Evolutionary conservation across 768 basidiomycete genomes (phyloP).

Genomic region (Mycena olivaceomarginata): DNA sequence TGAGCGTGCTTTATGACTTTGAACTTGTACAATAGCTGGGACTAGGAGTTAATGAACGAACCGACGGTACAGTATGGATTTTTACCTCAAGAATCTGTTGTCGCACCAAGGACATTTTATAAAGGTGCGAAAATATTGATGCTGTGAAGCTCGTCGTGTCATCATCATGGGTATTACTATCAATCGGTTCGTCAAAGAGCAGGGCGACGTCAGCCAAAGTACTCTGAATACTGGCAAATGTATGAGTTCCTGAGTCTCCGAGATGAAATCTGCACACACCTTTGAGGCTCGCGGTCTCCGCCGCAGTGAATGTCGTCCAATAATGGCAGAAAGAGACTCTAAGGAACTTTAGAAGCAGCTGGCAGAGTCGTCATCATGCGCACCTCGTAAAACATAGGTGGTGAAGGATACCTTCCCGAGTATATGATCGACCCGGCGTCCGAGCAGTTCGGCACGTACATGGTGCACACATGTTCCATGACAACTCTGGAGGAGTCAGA

Average conservation of each 20-base stretch:
- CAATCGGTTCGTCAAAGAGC: background rate
- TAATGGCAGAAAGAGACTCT: conserved; percentile 1
- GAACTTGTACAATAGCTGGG: conserved; percentile 1
- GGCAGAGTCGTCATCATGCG: background rate
- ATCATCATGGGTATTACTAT: background rate
- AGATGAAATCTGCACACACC: background rate
- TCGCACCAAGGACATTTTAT: background rate
- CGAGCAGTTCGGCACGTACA: background rate
- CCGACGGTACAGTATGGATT: background rate
- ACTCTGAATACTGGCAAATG: background rate
- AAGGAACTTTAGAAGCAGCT: background rate
- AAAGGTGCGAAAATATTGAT: background rate
- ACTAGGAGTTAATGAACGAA: background rate
- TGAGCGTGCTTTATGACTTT: background rate
- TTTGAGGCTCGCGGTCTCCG: background rate
- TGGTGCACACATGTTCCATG: conserved; percentile 3
- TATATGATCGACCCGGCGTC: background rate
- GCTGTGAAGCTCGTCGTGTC: conserved; percentile 5
- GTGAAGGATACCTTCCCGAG: background rate
- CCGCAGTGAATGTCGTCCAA: background rate
- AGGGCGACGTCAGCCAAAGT: background rate
- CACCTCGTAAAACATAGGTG: conserved; percentile 1
- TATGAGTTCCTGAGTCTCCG: background rate
- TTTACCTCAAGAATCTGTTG: background rate
- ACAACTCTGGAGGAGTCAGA: background rate